Evolutionary conservation across 2,329 filamentous ascomycete species (phyloP).

Genomic region (Acephala macrosclerotiorum): DNA sequence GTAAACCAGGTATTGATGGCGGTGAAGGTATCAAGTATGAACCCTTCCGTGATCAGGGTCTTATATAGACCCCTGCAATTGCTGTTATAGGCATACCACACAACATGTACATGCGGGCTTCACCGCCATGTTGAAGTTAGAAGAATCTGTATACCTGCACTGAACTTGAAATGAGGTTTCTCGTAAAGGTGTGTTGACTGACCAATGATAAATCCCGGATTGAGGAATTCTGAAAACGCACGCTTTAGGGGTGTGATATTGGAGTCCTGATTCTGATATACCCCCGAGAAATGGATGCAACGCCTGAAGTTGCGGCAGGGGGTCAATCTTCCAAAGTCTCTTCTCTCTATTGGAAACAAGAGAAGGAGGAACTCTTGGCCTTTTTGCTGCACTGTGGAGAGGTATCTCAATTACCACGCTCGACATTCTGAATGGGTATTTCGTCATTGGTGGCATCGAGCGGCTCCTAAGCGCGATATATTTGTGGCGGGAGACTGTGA

Average conservation of each 20-base stretch:
- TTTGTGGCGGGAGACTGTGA: not conserved
- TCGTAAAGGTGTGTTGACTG: constrained; percentile 5
- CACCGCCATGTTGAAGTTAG: constrained; percentile 7
- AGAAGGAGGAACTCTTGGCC: not conserved
- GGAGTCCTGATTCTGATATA: constrained; percentile 1
- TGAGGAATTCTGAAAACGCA: constrained; percentile 8
- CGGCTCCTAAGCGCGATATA: constrained; percentile 5
- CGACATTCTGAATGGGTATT: not conserved
- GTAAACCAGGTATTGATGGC: not conserved
- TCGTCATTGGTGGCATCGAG: constrained; percentile 12
- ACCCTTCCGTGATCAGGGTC: constrained; percentile 13
- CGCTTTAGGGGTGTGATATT: constrained; percentile 12
- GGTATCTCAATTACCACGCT: not conserved
- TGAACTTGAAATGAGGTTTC: constrained; percentile 5
- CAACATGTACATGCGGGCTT: constrained; percentile 8
- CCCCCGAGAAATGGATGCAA: constrained; percentile 6
- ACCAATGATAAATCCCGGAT: constrained; percentile 13
- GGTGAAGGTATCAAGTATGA: constrained; percentile 12
- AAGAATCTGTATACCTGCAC: not conserved
- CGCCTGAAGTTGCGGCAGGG: constrained; percentile 9
- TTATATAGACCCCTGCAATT: constrained; percentile 6
- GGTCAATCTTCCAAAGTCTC: not conserved
- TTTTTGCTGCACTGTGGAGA: not conserved
- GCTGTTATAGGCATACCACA: constrained; percentile 14
- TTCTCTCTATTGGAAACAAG: constrained; percentile 12